These are phyloP conservation scores for Candida tropicalis DNA, from an alignment of 1,139 yeast genomes.

Conservation along the genomic window DNA sequence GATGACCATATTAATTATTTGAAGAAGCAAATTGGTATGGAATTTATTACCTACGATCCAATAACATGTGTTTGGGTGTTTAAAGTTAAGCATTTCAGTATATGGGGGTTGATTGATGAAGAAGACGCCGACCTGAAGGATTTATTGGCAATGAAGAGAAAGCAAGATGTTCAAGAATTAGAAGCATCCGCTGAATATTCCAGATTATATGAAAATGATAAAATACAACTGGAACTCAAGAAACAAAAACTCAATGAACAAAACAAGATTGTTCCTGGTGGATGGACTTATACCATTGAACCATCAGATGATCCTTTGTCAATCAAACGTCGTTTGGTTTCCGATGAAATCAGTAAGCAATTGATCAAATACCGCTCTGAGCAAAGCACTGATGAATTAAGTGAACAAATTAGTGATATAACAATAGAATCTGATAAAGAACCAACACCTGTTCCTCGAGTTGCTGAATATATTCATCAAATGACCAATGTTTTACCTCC, in stretches of 20 bases:
- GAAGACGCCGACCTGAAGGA: constrained; percentile 58
- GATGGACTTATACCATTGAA: constrained; percentile 27
- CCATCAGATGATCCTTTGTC: constrained; percentile 25
- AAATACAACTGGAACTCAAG: constrained; percentile 35
- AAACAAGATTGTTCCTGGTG: constrained; percentile 42
- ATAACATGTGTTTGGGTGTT: constrained; percentile 78
- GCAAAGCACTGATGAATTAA: constrained; percentile 20
- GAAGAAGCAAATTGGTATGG: constrained; percentile 61
- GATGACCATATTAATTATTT: constrained; percentile 50
- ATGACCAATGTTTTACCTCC: constrained; percentile 35
- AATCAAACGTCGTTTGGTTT: constrained; percentile 29
- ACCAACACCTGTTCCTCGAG: constrained; percentile 4
- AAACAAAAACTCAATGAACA: constrained; percentile 34
- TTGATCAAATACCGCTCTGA: constrained; percentile 24
- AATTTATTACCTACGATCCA: constrained; percentile 79
- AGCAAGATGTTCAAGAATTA: constrained; percentile 31
- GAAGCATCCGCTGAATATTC: constrained; percentile 31
- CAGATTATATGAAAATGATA: constrained; percentile 30
- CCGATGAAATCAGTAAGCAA: constrained; percentile 30
- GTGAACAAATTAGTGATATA: constrained; percentile 33
- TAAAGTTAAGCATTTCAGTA: constrained; percentile 86
- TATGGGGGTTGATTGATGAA: constrained; percentile 86
- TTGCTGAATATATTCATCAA: constrained; percentile 37
- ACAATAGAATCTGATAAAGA: constrained; percentile 30
- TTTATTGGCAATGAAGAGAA: constrained; percentile 28